A percentile compares a stretch with the other conserved stretches of the same genome.
Evolutionary conservation across 2,329 filamentous ascomycete species (phyloP).

Genomic region (Trichoderma semiorbis): DNA sequence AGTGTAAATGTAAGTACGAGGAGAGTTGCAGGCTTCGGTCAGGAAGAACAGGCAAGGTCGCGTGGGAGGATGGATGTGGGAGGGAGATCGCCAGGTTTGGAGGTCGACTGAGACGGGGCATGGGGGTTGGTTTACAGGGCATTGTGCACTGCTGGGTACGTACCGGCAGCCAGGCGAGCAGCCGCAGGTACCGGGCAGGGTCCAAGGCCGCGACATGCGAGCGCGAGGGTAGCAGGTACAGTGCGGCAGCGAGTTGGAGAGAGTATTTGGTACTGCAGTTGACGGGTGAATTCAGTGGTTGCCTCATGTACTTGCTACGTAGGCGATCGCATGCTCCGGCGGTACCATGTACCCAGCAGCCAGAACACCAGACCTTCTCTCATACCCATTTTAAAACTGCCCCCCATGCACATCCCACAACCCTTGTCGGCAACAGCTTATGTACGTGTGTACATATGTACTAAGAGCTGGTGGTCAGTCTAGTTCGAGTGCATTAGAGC

Average conservation of each 20-base stretch:
- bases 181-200: background rate
- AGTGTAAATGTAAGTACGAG: constrained; percentile 6
- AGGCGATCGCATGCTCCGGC: background rate
- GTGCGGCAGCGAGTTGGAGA: background rate
- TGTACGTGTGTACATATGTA: background rate
- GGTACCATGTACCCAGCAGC: background rate
- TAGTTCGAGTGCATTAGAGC: background rate
- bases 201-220: background rate
- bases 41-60: constrained; percentile 19
- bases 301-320: rapidly evolving
- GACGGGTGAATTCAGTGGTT: background rate
- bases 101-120: background rate
- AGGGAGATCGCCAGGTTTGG: constrained; percentile 11
- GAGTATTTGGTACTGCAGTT: background rate
- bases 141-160: background rate
- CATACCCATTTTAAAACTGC: background rate
- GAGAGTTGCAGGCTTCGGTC: constrained; percentile 14
- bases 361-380: background rate
- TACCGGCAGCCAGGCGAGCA: background rate
- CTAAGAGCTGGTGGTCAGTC: background rate
- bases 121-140: background rate
- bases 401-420: background rate
- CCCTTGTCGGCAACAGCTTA: background rate
- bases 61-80: constrained; percentile 19
- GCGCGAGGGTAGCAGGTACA: background rate